phyloP scores from a whole-genome alignment of 2,329 filamentous ascomycete genomes.

The Diaporthe citriasiana region DNA sequence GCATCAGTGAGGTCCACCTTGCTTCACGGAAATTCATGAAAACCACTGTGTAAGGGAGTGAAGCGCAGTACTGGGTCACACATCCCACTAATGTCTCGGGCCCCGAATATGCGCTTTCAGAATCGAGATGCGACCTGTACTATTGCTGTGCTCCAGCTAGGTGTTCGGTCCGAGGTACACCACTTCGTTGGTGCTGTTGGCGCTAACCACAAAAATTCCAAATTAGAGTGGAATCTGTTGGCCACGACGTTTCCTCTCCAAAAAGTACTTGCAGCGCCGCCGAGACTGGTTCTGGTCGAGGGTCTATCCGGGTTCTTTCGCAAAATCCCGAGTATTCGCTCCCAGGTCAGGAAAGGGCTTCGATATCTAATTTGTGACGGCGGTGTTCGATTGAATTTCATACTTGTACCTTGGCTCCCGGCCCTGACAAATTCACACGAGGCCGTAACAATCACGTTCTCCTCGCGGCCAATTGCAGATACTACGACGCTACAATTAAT shows the following conservation, averaged over 20 bases:
- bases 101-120: slow-evolving; percentile 9
- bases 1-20: not conserved
- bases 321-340: not conserved
- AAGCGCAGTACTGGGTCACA: not conserved
- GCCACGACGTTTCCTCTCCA: not conserved
- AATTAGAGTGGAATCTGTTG: not conserved
- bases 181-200: not conserved
- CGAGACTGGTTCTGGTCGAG: not conserved
- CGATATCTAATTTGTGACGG: not conserved
- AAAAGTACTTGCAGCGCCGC: not conserved
- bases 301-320: not conserved
- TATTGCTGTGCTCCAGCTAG: too few relatives aligned
- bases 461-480: too few relatives aligned
- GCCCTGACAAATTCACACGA: too few relatives aligned
- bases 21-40: slow-evolving; percentile 2
- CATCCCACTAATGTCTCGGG: not conserved
- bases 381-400: too few relatives aligned
- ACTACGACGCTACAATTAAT: too few relatives aligned
- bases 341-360: not conserved
- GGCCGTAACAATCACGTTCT: too few relatives aligned
- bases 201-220: slow-evolving; percentile 5
- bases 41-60: not conserved
- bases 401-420: too few relatives aligned
- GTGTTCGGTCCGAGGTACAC: not conserved
- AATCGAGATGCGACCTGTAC: not conserved